Evolutionary conservation across 2,329 filamentous ascomycete species (phyloP).

Genomic region (Fusarium sp.): DNA sequence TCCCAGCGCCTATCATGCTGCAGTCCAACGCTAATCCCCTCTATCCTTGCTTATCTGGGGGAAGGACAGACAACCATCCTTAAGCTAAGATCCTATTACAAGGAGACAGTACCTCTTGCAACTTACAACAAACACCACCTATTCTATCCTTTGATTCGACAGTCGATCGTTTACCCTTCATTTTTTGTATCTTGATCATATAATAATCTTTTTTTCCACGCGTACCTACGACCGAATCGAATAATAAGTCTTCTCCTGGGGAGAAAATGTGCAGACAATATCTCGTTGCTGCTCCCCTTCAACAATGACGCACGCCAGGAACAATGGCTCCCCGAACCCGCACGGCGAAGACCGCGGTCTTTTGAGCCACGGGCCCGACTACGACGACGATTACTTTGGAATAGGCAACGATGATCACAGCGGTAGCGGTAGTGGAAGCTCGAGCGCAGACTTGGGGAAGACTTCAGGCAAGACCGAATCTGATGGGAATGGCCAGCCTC

Average conservation of each 20-base stretch:
- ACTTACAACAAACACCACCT: slow-evolving; percentile 19
- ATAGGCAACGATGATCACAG: slow-evolving; percentile 35
- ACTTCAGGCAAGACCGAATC: slow-evolving; percentile 29
- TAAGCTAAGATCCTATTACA: slow-evolving; percentile 3
- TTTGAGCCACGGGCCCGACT: slow-evolving; percentile 38
- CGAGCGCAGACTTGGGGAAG: slow-evolving; percentile 30
- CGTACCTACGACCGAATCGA: slow-evolving; percentile 6
- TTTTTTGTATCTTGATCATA: background rate
- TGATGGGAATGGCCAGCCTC: slow-evolving; percentile 41
- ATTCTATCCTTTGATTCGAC: slow-evolving; percentile 19
- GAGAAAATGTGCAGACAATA: slow-evolving; percentile 45
- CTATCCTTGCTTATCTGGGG: slow-evolving; percentile 40
- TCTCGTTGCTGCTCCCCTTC: slow-evolving; percentile 34
- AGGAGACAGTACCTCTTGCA: background rate
- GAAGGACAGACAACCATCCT: slow-evolving; percentile 33
- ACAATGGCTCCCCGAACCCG: slow-evolving; percentile 45
- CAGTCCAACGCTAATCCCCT: slow-evolving; percentile 27
- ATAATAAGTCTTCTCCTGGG: slow-evolving; percentile 1
- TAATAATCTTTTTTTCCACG: background rate
- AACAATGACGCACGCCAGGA: slow-evolving; percentile 50
- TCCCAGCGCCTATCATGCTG: slow-evolving; percentile 39
- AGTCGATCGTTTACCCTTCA: slow-evolving; percentile 22
- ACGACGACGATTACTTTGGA: slow-evolving; percentile 45
- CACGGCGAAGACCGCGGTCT: slow-evolving; percentile 51
- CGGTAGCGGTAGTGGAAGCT: slow-evolving; percentile 19